Evolutionary conservation across 208 protist species (phyloP).

Genomic region (Leishmania major): DNA sequence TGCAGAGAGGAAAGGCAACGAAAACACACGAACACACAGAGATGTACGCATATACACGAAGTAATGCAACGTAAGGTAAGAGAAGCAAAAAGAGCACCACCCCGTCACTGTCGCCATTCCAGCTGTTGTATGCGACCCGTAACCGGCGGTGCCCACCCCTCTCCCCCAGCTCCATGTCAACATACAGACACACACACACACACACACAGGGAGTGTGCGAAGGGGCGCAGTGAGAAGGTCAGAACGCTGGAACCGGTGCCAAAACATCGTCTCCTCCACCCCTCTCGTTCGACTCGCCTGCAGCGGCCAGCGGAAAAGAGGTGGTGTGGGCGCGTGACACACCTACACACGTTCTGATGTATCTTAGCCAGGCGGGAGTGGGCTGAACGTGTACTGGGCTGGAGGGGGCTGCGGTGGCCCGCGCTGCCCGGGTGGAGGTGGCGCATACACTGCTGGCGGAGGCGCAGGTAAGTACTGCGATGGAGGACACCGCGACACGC

Average conservation of each 20-base stretch:
- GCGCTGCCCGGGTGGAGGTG: conserved; percentile 5
- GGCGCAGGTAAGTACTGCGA: conserved; percentile 1
- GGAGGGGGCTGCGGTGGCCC: conserved; percentile 2
- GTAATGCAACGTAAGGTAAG: background rate
- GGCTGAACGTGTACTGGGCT: conserved; percentile 24
- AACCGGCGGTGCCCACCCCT: background rate
- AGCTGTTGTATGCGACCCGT: background rate
- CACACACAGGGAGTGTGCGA: background rate
- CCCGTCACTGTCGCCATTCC: too few relatives aligned
- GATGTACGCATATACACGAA: background rate
- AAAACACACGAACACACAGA: background rate
- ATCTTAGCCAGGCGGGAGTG: background rate
- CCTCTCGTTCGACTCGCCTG: background rate
- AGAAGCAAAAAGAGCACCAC: background rate
- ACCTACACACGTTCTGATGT: background rate
- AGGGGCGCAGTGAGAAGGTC: background rate
- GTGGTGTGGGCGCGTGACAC: background rate
- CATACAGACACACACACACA: background rate
- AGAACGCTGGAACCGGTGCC: background rate
- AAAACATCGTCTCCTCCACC: background rate
- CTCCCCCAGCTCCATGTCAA: background rate
- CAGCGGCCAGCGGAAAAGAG: background rate
- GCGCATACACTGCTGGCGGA: conserved; percentile 6
- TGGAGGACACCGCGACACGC: conserved; percentile 8
- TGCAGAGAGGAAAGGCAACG: background rate